Base-by-base conservation (phyloP, 208 protist species). In the Blastocrithidia nonstop region DNA sequence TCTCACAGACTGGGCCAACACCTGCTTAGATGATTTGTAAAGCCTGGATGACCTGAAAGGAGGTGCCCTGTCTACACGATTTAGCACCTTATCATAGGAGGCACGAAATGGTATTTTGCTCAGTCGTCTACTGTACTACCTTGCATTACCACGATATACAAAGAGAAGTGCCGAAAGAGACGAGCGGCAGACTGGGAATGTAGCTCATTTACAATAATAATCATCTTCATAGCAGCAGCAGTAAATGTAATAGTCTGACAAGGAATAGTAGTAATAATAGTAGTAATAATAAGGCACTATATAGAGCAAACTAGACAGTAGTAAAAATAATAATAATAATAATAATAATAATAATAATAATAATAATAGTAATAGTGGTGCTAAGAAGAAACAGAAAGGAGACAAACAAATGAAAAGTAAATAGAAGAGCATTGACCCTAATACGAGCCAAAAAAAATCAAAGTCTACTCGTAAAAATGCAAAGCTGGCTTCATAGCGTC, bases 71-170 rank as follows among this genome's bases (percentile, higher is more conserved):
- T 70, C 83, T 4, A 52, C 45, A 37, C 75, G 79, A 43, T 80
- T 89, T 54, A 35, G 32, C 35, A 60, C 54, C 47, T 87, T 93
- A 50, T 79, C 66, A n/a, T 72, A 88, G 39, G 83, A 93, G 54
- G 53, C 62, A 20, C 72, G 79, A 24, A 88, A 68, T 50, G 84
- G 79, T 16, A 59, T 88, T 17, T 53, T 93, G 17, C 35, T 93
- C 15, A 89, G 79, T 42, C 76, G 84, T 0, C 58, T 93, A 39
- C 64, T 93, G 21, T 93, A 82, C 47, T 93, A 93, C 56, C 58
- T 93, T 11, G 75, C 84, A 20, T 54, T 93, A 6, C 84, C 84
- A 8, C 73, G 79, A 8, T 93, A 89, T 55, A 57, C 74, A 40
- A 66, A 71, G 37, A 65, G 63, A 41, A 61, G 52, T 21, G 71